A percentile compares a stretch with the other conserved stretches of the same genome.
These are phyloP conservation scores for Canariomyces notabilis DNA, from an alignment of 2,329 filamentous ascomycete species.

Conservation along the genomic window DNA sequence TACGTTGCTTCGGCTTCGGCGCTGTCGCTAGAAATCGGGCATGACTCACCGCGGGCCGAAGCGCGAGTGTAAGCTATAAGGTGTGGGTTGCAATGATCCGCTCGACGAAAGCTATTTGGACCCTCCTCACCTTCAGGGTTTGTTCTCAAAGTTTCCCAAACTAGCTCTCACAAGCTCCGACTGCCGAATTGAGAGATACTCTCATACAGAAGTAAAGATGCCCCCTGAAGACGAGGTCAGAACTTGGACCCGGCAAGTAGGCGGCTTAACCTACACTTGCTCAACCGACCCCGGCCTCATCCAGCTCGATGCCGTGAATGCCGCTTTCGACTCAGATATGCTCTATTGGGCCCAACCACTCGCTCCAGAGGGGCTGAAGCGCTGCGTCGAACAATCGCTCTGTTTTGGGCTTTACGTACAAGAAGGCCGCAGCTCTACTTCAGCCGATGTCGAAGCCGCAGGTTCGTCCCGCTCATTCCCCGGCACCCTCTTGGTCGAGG, in stretches of 20 bases:
- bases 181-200: no score
- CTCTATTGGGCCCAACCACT: conserved; percentile 58
- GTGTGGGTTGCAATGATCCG: no score
- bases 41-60: not conserved
- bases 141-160: no score
- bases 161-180: no score
- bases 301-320: conserved; percentile 49
- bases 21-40: not conserved
- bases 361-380: conserved; percentile 43
- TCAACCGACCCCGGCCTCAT: conserved; percentile 56
- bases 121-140: no score
- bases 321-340: conserved; percentile 50
- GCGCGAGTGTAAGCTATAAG: no score
- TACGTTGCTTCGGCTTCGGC: no score
- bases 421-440: no score
- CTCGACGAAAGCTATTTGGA: no score
- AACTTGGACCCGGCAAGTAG: conserved; percentile 25
- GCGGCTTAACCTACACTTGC: conserved; percentile 48
- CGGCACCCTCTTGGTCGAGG: no score
- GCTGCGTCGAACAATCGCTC: conserved; percentile 53
- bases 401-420: conserved; percentile 54
- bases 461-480: no score
- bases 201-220: not conserved
- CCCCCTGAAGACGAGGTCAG: conserved; percentile 2
- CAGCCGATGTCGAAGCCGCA: not conserved